Evolutionary conservation across 2,329 filamentous ascomycete species (phyloP).

Genomic region (Chalaropsis ovoidea): DNA sequence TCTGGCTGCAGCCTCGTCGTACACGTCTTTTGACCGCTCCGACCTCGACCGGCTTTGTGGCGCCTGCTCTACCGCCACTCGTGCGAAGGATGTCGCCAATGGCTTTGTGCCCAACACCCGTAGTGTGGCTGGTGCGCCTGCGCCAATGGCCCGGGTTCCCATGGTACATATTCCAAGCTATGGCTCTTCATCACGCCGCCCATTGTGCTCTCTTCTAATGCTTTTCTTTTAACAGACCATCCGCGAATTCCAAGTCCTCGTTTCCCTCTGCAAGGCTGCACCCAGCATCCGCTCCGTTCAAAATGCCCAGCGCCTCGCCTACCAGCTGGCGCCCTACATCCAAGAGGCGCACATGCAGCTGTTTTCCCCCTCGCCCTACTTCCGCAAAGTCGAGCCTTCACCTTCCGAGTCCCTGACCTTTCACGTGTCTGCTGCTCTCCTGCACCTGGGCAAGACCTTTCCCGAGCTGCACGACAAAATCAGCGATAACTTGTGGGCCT

Average conservation of each 20-base stretch:
- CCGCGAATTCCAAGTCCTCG: conserved; percentile 81
- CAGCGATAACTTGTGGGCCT: conserved; percentile 56
- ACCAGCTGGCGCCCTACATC: conserved; percentile 73
- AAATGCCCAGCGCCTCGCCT: conserved; percentile 67
- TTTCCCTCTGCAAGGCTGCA: conserved; percentile 85
- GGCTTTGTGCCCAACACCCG: conserved; percentile 30
- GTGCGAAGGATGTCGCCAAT: conserved; percentile 40
- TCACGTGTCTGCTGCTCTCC: conserved; percentile 66
- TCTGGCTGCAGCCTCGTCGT: conserved; percentile 47
- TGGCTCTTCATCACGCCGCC: background rate
- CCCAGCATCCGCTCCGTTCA: conserved; percentile 59
- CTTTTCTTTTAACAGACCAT: conserved; percentile 50
- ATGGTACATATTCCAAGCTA: conserved; percentile 42
- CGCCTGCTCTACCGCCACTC: conserved; percentile 43
- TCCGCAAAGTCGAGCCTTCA: conserved; percentile 72
- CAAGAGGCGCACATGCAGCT: conserved; percentile 72
- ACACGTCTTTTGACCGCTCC: conserved; percentile 48
- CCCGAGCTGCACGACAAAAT: conserved; percentile 56
- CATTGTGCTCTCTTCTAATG: background rate
- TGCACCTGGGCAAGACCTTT: conserved; percentile 70
- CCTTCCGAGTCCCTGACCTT: conserved; percentile 78
- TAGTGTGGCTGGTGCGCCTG: conserved; percentile 29
- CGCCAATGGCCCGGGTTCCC: conserved; percentile 45
- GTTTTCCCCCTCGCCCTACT: conserved; percentile 69
- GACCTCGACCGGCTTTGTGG: conserved; percentile 53